A percentile compares a stretch with the other conserved stretches of the same genome.
Conservation (phyloP, 176 grass and related monocot genomes). For the Carex scoparia region DNA sequence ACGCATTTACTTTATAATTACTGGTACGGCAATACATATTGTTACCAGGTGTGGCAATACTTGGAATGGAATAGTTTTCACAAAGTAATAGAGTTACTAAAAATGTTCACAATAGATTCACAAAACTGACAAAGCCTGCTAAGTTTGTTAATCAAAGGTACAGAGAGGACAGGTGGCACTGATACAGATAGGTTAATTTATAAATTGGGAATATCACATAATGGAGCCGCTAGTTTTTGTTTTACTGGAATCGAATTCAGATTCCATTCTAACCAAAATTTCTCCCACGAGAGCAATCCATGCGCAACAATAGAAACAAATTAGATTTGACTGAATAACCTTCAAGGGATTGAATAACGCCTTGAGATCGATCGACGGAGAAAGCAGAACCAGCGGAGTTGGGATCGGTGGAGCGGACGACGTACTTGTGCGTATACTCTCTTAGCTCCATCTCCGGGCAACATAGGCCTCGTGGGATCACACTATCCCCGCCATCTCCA, state of each 20-base stretch:
- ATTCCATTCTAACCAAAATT: background rate
- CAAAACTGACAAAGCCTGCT: background rate
- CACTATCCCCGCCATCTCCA: slow-evolving; percentile 25
- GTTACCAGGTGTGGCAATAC: background rate
- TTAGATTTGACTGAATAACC: slow-evolving; percentile 27
- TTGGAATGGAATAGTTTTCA: background rate
- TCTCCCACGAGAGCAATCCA: background rate
- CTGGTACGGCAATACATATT: background rate
- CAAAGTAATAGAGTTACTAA: background rate
- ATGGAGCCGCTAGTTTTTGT: background rate
- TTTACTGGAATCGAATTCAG: background rate
- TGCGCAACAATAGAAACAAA: background rate
- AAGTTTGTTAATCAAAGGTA: background rate
- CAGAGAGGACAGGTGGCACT: background rate
- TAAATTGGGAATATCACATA: background rate
- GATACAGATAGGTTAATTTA: background rate
- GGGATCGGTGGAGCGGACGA: slow-evolving; percentile 56
- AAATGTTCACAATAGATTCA: background rate
- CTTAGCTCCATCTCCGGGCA: slow-evolving; percentile 68
- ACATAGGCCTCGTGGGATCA: slow-evolving; percentile 33
- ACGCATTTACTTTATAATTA: background rate
- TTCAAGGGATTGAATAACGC: slow-evolving; percentile 40
- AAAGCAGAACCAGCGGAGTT: slow-evolving; percentile 48
- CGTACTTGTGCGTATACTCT: slow-evolving; percentile 80
- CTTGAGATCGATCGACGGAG: slow-evolving; percentile 58